Evolutionary conservation across 176 grass and related monocot species (phyloP), one percentile per base, ranked within the genome.

Genomic region (Dactylis glomerata): DNA sequence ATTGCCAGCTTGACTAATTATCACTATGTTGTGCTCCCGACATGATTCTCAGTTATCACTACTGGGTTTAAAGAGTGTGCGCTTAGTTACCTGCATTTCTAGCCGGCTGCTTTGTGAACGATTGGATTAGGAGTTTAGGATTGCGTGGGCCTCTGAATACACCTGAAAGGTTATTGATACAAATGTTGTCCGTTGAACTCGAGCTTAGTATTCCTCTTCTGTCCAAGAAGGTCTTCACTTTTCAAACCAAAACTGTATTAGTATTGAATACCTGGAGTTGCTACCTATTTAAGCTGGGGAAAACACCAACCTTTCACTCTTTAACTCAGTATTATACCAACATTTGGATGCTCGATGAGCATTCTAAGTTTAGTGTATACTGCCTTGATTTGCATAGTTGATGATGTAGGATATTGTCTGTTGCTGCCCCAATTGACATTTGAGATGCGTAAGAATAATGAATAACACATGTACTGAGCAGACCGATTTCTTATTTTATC

Each of bases 331-430:
- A 40, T 10, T 62, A 51, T 62, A 31, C 19, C 0, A 24, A 50
- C 6, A 41, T 64, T 46, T 20, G 47, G 32, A 78, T 10, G 5
- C 32, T 72, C 8, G 41, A 72, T 3, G 2, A 27, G 1, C 15
- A 65, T 16, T 84, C 64, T 41, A 66, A 59, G 37, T 83, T 80
- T 6, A 74, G 80, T 45, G 46, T 58, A 10, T 74, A 41, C 41
- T 80, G 23, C 19, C 26, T 65, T 74, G 26, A 59, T 80, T 55
- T 79, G 10, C 34, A 36, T 66, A 49, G 15, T 31, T 31, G 50
- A 32, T 33, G 54, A 19, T 40, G 0, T 27, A 73, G 32, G 12
- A 19, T 73, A 73, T 70, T 13, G 26, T 46, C 8, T 84, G 26
- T n/a, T 74, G 5, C 27, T 80, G 34, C 22, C 34, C 73, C 10